These are phyloP conservation scores for Tetrahymena thermophila DNA, from an alignment of 73 alveolate genomes.

Conservation along the genomic window DNA sequence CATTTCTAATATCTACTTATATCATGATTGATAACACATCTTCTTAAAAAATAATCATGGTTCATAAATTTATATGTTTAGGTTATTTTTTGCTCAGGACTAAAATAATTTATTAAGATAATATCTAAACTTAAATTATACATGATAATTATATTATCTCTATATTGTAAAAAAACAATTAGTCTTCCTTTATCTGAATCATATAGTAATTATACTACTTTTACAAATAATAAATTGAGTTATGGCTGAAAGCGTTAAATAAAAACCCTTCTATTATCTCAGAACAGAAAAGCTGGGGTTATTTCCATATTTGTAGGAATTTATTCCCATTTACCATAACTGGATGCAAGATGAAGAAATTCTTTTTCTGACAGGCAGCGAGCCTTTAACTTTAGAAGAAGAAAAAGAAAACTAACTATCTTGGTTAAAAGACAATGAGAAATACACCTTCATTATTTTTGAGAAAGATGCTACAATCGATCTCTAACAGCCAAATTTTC, in stretches of 20 bases:
- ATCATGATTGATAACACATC: no score
- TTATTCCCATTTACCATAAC: slow-evolving; percentile 8
- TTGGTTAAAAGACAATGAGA: slow-evolving; percentile 34
- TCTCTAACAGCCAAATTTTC: neutral
- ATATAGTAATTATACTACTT: neutral
- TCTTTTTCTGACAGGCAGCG: slow-evolving; percentile 26
- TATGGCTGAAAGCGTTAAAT: neutral
- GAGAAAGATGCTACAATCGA: neutral
- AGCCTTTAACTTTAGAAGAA: slow-evolving; percentile 29
- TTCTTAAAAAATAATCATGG: no score
- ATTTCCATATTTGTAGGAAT: slow-evolving; percentile 22
- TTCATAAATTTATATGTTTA: neutral
- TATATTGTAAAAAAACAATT: neutral
- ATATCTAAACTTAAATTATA: no score
- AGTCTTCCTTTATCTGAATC: neutral
- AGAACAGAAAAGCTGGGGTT: neutral
- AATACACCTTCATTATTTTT: slow-evolving; percentile 19
- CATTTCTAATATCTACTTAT: neutral
- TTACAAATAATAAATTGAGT: neutral
- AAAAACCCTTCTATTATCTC: neutral
- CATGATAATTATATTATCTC: neutral
- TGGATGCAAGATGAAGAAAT: slow-evolving; percentile 43
- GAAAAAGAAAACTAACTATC: slow-evolving; percentile 24
- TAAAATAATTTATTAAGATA: no score
- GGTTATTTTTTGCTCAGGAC: neutral